Percentiles rank a stretch among this genome's conserved stretches.
Conservation (phyloP, 805 yeast genomes). For the Ogataea allantospora region DNA sequence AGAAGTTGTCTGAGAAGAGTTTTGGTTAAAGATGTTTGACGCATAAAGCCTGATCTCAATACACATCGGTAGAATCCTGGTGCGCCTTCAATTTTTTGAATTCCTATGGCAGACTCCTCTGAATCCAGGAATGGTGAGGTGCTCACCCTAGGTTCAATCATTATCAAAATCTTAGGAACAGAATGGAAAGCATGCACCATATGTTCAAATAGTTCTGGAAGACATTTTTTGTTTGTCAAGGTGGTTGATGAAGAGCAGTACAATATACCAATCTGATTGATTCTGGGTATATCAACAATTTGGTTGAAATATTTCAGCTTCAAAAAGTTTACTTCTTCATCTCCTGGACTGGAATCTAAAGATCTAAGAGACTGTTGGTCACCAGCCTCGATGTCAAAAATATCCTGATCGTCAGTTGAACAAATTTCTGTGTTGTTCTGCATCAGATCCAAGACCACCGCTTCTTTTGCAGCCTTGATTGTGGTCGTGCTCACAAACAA, state of each 20-base stretch:
- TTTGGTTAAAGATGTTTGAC: constrained; percentile 27
- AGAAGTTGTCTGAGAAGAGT: constrained; percentile 22
- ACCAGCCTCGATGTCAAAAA: neutral
- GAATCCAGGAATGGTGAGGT: constrained; percentile 41
- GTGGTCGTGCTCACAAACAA: constrained; percentile 29
- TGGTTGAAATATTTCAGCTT: constrained; percentile 10
- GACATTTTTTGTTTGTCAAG: constrained; percentile 42
- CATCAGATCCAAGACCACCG: constrained; percentile 21
- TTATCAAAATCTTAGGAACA: constrained; percentile 43
- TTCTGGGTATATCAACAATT: constrained; percentile 20
- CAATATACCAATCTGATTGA: constrained; percentile 42
- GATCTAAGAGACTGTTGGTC: constrained; percentile 1
- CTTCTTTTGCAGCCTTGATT: constrained; percentile 22
- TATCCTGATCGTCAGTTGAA: neutral
- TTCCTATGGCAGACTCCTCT: constrained; percentile 39
- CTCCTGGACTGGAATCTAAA: constrained; percentile 5
- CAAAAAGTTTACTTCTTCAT: constrained; percentile 2
- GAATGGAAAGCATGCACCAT: constrained; percentile 41
- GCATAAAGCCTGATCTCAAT: constrained; percentile 51
- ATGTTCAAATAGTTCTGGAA: constrained; percentile 42
- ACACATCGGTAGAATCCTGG: constrained; percentile 50
- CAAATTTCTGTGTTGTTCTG: neutral
- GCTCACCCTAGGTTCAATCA: constrained; percentile 42
- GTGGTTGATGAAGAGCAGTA: constrained; percentile 39
- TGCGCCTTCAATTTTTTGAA: constrained; percentile 38